Evolutionary conservation across 2,329 filamentous ascomycete species (phyloP).

Genomic region (Kalaharituber pfeilii): DNA sequence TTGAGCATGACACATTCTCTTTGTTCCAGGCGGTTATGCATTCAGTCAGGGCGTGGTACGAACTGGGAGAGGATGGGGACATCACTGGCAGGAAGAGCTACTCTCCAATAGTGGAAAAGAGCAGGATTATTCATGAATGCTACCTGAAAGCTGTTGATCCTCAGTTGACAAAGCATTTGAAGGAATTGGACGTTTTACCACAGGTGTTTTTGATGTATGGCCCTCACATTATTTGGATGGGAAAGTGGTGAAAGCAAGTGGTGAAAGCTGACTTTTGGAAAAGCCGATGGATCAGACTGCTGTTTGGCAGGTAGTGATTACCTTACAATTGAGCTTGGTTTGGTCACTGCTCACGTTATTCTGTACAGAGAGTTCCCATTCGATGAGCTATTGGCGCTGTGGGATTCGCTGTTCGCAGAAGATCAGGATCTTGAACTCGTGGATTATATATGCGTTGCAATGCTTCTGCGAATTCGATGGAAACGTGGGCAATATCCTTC

Average conservation of each 20-base stretch:
- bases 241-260: no score
- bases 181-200: conserved; percentile 72
- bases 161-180: conserved; percentile 65
- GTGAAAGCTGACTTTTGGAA: background rate
- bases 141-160: conserved; percentile 63
- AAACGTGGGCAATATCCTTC: conserved; percentile 42
- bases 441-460: conserved; percentile 80
- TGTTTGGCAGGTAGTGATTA: conserved; percentile 47
- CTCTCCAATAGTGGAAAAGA: conserved; percentile 67
- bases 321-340: background rate
- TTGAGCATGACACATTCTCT: conserved; percentile 82
- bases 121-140: conserved; percentile 70
- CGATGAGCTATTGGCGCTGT: conserved; percentile 63
- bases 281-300: conserved; percentile 78
- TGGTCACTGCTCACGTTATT: background rate
- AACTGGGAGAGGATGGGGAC: conserved; percentile 39
- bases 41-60: conserved; percentile 69
- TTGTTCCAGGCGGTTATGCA: conserved; percentile 81
- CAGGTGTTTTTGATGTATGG: conserved; percentile 86
- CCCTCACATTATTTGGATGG: background rate
- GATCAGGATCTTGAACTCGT: conserved; percentile 65
- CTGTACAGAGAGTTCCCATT: conserved; percentile 80
- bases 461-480: conserved; percentile 86
- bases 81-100: conserved; percentile 29
- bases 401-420: conserved; percentile 81